Evolutionary conservation across 345 rosid genomes (phyloP), one percentile per base, ranked within the genome.

Genomic region (Salix viminalis): DNA sequence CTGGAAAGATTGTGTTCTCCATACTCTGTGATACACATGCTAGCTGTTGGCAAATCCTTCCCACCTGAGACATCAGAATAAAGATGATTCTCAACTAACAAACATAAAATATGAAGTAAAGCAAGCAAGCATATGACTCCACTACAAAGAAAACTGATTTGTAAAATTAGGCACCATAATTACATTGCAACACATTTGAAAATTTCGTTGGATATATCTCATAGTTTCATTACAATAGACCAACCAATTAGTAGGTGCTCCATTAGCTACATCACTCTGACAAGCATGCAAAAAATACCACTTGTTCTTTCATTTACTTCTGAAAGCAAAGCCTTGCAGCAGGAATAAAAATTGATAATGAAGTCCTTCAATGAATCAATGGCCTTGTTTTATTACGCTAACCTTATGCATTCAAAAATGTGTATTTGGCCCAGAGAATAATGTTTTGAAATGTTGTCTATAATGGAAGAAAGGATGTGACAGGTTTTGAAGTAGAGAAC

Each of bases 11-110:
- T 67, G 74, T 67, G 82, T 72, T 79, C 86, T 4, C 79, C 79
- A 77, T 83, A 75, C 75, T 87, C 90, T 41, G 81, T 70, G 82
- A 79, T 81, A 70, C 76, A 81, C 79, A 71, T 73, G 79, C 77
- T 86, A 70, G 81, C 82, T 75, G 68, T 78, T 41, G 32, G 84
- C 32, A 79, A 66, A 78, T 75, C 82, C 75, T 75, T 84, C 74
- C 81, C 83, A 82, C 90, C 88, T 82, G 85, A 85, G 37, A 81
- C 67, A 64, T 42, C 85, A 81, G 79, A 58, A 56, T 67, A 11
- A 72, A 65, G 46, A 54, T 58, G 69, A n/a, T 28, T 44, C 32
- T 36, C 34, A 5, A 46, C 56, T 9, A 30, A 71, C 73, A 26
- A 48, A 34, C 61, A 21, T 18, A 58, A 34, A 77, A 10, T 23